Base-by-base conservation (phyloP, 2,329 filamentous ascomycete species). In the Lecanicillium sp. region DNA sequence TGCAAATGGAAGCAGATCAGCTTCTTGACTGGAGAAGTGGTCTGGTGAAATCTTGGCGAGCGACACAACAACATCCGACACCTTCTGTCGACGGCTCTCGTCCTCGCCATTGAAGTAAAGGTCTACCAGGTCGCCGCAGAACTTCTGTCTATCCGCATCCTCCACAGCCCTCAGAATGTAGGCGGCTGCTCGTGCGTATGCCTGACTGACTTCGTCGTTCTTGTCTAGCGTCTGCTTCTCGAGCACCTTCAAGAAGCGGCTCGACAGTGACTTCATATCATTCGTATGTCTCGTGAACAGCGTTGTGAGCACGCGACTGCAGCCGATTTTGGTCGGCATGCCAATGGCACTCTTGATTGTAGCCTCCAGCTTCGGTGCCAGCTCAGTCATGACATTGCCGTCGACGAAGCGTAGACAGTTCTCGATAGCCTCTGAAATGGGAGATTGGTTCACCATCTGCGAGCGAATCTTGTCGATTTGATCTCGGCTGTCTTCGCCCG, bases 291-390 rank as follows among this genome's bases (percentile, higher is more conserved):
- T 81, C 43, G 90, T 91, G 43, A 88, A 87, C 7, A 98, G 75
- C 1, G 88, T 90, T 7, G 87, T 86, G 26, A 98, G 74, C 2
- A 96, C 83, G 48, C 89, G 81, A 54, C 86, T 87, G 59, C 90
- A 94, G 30, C 90, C 93, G 40, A 97, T 86, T 69, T 97, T 97
- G 0, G 90, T 94, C 2, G 91, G 91, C 67, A 97, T 83, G 2
- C 90, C 91, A 30, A 98, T 83, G 1, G 90, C 87, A 21, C 78
- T 83, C 62, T 91, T 93, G 66, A 97, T 88, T 0, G 86, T 84
- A 24, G 78, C 76, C 62, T 93, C 85, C 0, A 98, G 75, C 37
- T 74, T 79, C 2, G 83, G 81, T 29, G 84, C 81, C 9, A 96
- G 73, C 17, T 82, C 74, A 38, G 77, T 75, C 81, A 96, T 91